phyloP scores from a whole-genome alignment of 345 rosid genomes.

The Brassica nigra region DNA sequence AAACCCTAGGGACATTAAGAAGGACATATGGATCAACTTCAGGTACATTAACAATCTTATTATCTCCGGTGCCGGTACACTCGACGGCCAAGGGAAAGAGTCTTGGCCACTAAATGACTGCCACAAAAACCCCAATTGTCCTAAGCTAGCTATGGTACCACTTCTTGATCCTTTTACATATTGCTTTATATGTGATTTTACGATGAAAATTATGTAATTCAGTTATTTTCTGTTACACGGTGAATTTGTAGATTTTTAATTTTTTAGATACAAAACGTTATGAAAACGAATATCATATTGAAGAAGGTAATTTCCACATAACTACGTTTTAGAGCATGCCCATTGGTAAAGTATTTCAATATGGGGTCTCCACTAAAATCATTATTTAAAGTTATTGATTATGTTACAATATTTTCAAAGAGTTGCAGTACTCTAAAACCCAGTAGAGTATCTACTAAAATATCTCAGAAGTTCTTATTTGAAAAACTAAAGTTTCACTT shows the following conservation, averaged over 20 bases:
- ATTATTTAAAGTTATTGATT: too few relatives aligned
- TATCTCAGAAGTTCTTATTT: too few relatives aligned
- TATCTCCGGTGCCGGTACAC: slow-evolving; percentile 1
- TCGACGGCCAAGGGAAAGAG: neutral
- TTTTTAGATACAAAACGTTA: neutral
- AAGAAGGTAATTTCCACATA: neutral
- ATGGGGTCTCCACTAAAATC: too few relatives aligned
- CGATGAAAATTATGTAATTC: neutral
- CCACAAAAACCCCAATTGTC: slow-evolving; percentile 6
- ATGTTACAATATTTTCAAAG: too few relatives aligned
- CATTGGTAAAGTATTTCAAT: too few relatives aligned
- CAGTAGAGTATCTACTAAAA: too few relatives aligned
- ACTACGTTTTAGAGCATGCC: neutral
- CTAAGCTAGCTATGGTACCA: slow-evolving; percentile 2
- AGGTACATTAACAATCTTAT: neutral
- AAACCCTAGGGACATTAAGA: neutral
- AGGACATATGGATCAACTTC: neutral
- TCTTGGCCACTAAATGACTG: slow-evolving; percentile 8
- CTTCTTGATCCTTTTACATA: neutral
- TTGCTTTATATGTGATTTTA: neutral
- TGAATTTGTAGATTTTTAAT: neutral
- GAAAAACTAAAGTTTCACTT: too few relatives aligned
- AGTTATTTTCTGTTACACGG: neutral
- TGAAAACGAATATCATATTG: neutral
- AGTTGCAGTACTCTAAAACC: too few relatives aligned